A percentile compares a stretch with the other conserved stretches of the same genome.
phyloP scores from a whole-genome alignment of 2,329 filamentous ascomycete genomes.

The Pseudovirgaria hyperparasitica region DNA sequence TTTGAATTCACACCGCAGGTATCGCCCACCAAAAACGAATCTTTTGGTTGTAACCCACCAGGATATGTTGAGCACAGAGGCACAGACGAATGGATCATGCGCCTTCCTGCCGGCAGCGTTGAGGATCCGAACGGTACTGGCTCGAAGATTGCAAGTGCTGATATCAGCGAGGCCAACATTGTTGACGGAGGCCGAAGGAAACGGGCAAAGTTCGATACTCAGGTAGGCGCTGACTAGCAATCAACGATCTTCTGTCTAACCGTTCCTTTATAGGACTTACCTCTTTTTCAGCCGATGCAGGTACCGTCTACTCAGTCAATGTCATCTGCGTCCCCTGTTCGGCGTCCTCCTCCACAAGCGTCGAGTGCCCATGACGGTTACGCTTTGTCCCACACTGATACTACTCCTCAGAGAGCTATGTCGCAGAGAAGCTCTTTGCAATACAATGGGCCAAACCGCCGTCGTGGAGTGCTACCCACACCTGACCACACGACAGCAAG shows the following conservation, averaged over 20 bases:
- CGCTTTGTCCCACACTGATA: too few relatives aligned
- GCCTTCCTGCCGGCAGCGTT: constrained; percentile 42
- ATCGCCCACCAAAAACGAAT: constrained; percentile 8
- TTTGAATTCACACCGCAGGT: constrained; percentile 12
- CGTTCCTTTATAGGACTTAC: constrained; percentile 59
- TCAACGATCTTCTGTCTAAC: constrained; percentile 10
- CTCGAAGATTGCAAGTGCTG: constrained; percentile 81
- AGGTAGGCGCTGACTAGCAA: constrained; percentile 51
- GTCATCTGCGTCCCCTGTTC: constrained; percentile 76
- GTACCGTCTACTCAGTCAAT: too few relatives aligned
- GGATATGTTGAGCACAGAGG: too few relatives aligned
- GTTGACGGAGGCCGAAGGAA: constrained; percentile 93
- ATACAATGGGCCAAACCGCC: too few relatives aligned
- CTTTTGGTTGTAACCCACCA: too few relatives aligned
- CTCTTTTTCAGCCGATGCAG: constrained; percentile 71
- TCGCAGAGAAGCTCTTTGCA: too few relatives aligned
- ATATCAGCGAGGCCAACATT: constrained; percentile 97
- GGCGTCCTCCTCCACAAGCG: constrained; percentile 84
- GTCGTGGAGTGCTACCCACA: constrained; percentile 75
- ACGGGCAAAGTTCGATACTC: constrained; percentile 89
- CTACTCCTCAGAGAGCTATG: too few relatives aligned
- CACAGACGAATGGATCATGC: too few relatives aligned
- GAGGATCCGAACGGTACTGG: constrained; percentile 45
- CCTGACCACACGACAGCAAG: constrained; percentile 96
- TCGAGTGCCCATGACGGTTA: constrained; percentile 87